Conservation (phyloP, 192 early-diverging fungal genomes). For the Geranomyces variabilis region DNA sequence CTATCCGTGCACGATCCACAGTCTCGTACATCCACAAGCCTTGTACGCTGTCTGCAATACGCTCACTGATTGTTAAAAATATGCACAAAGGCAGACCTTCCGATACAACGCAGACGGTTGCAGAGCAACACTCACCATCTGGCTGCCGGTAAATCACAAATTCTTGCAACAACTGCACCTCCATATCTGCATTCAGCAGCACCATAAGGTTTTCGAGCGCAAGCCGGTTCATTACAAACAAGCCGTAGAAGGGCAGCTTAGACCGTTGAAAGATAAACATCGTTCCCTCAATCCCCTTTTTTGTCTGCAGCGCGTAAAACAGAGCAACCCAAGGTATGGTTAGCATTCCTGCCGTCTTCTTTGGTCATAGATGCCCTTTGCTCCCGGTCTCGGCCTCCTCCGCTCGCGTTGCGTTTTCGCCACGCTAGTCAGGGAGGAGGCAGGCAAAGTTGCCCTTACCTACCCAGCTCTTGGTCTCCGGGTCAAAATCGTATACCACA, state of each 20-base stretch:
- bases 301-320: conserved; percentile 59
- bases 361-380: conserved; percentile 3
- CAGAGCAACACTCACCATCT: conserved; percentile 50
- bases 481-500: conserved; percentile 88
- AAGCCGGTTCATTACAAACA: conserved; percentile 89
- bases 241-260: conserved; percentile 59
- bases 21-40: conserved; percentile 82
- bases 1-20: conserved; percentile 67
- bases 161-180: conserved; percentile 78
- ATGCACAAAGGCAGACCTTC: no score
- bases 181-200: conserved; percentile 69
- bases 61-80: not conserved
- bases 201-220: conserved; percentile 79
- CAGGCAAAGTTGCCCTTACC: no score
- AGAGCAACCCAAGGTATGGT: not conserved
- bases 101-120: no score
- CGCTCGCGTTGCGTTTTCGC: not conserved
- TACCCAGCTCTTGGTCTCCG: conserved; percentile 76
- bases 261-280: conserved; percentile 85
- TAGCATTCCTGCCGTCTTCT: not conserved
- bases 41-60: conserved; percentile 56
- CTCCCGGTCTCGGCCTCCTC: not conserved
- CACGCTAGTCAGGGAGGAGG: no score
- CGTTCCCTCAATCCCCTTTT: conserved; percentile 88
- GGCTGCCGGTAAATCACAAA: conserved; percentile 84